Base-by-base conservation (phyloP, 805 yeast genomes). In the Ascoidea asiatica region DNA sequence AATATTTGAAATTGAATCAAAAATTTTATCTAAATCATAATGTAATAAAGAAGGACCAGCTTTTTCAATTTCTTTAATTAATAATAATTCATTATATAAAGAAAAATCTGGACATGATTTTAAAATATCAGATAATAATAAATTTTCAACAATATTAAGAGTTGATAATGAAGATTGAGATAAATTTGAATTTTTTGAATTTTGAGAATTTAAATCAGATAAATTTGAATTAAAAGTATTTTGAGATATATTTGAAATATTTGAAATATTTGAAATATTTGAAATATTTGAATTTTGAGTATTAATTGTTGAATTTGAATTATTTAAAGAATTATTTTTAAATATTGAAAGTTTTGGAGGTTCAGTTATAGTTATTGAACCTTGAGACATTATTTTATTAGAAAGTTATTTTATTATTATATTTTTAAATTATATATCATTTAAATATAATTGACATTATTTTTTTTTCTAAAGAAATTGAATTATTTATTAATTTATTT, bases 1-100 rank as follows among this genome's bases (percentile, higher is more conserved):
- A 40, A 72, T 54, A 44, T 61, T 55, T 21, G 56, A 48, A 11
- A 66, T 56, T 39, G 64, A 49, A 5, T 49, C 38, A 23, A 56
- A 53, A 42, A 64, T 57, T 39, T 54, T 48, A 19, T 41, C 22
- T 11, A 50, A 43, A 41, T 50, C 49, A 37, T 45, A 46, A 19
- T 50, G 44, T 18, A 48, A 21, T 37, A 48, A 44, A 11, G 47
- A 43, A 15, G 43, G 44, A 23, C 33, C 33, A 2, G 51, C 46
- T 38, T 50, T 44, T 36, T 50, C 49, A 15, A 48, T 44, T 13
- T 45, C 22, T 40, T 48, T 50, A 22, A 50, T 48, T 18, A 45
- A 46, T 15, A 50, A 37, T 8, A 50, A 36, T 29, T 50, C 52
- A 13, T 50, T 49, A 39, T 45, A 48, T 39, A 50, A 48, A 5